phyloP scores from a whole-genome alignment of 208 protist species.

The Balamuthia mandrillaris region DNA sequence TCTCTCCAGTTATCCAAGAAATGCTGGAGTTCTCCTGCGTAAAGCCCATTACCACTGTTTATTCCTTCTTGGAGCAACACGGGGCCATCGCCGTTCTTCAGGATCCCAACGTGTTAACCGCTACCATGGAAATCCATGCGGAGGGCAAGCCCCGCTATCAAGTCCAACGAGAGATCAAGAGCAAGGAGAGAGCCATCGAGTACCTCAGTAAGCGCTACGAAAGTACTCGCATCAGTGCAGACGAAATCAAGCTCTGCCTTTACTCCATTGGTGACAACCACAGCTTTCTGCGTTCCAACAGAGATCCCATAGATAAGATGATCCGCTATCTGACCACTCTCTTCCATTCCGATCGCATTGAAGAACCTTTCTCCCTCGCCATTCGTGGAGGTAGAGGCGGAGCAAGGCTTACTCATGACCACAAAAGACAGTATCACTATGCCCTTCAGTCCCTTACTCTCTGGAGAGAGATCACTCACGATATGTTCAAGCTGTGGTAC shows the following conservation, averaged over 20 bases:
- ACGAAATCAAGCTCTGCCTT: conserved; percentile 78
- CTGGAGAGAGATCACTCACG: conserved; percentile 87
- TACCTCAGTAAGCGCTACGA: conserved; percentile 46
- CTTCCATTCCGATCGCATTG: conserved; percentile 48
- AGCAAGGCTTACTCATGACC: conserved; percentile 87
- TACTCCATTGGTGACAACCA: conserved; percentile 91
- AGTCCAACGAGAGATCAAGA: conserved; percentile 62
- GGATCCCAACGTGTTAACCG: conserved; percentile 68
- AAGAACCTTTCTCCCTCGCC: conserved; percentile 55
- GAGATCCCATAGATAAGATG: conserved; percentile 75
- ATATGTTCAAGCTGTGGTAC: conserved; percentile 91
- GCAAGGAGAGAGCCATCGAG: conserved; percentile 63
- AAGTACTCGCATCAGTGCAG: neutral
- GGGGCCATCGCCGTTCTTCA: conserved; percentile 67
- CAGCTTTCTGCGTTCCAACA: conserved; percentile 80
- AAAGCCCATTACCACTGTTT: conserved; percentile 31
- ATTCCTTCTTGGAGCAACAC: conserved; percentile 65
- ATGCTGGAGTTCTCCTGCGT: conserved; percentile 35
- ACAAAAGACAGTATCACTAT: conserved; percentile 89
- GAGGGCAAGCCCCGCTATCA: conserved; percentile 46
- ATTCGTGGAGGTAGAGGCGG: conserved; percentile 73
- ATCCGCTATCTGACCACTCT: conserved; percentile 48
- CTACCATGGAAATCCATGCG: conserved; percentile 58
- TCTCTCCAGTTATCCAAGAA: conserved; percentile 68
- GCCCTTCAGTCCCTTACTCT: conserved; percentile 90